Evolutionary conservation across 2,329 filamentous ascomycete species (phyloP).

Genomic region (Xylariaceae sp.): DNA sequence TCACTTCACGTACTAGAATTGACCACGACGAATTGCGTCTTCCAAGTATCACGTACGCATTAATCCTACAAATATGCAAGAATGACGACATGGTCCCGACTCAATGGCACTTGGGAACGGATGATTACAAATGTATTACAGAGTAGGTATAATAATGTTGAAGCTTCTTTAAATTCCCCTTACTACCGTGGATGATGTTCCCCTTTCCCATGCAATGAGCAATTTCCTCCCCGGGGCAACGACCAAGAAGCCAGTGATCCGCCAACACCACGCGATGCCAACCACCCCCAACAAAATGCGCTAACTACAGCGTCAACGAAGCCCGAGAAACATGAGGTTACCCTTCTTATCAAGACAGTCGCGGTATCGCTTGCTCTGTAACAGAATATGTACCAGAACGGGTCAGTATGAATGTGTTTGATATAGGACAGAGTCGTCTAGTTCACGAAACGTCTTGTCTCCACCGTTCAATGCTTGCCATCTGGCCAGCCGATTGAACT

Average conservation of each 20-base stretch:
- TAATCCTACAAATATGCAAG: conserved; percentile 9
- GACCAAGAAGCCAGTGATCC: conserved; percentile 4
- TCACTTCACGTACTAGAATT: background rate
- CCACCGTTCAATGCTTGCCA: conserved; percentile 35
- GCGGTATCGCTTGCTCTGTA: background rate
- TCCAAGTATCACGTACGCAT: conserved; percentile 9
- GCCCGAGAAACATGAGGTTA: background rate
- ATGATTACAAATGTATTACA: conserved; percentile 18
- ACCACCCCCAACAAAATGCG: conserved; percentile 7
- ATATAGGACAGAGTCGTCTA: background rate
- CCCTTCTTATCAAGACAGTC: background rate
- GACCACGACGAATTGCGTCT: background rate
- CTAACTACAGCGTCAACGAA: conserved; percentile 3
- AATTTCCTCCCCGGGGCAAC: conserved; percentile 1
- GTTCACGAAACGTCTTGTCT: conserved; percentile 32
- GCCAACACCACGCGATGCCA: conserved; percentile 16
- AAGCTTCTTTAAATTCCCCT: conserved; percentile 2
- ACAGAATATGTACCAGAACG: background rate
- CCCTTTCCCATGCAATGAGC: conserved; percentile 9
- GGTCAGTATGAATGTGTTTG: background rate
- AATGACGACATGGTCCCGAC: background rate
- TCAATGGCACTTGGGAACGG: conserved; percentile 8
- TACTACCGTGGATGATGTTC: conserved; percentile 5
- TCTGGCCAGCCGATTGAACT: conserved; percentile 29
- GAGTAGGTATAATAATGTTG: background rate